Base-by-base conservation (phyloP, 345 rosid species). In the Gossypium longicalyx region DNA sequence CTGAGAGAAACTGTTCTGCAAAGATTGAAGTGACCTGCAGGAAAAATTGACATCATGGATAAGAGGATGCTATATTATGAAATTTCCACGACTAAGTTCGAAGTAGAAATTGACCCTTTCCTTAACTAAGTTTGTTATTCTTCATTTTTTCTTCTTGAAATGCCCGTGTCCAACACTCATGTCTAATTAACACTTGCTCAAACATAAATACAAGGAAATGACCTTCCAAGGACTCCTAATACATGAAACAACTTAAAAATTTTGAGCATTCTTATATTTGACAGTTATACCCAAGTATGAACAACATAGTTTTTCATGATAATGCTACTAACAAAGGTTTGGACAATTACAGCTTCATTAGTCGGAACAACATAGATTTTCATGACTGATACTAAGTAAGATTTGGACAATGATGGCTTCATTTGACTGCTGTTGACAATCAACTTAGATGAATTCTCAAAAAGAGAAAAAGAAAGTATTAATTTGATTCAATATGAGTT, bases 1-100 rank as follows among this genome's bases (percentile, higher is more conserved):
- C 51, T 34, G 48, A 17, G 23, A n/a, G 11, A n/a, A 64, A n/a
- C 25, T 64, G 69, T 41, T 38, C 48, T 17, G 15, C 51, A 64
- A 64, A 64, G 25, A 64, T 41, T 64, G 25, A 64, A 64, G 69
- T 23, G 19, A 10, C 27, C 69, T 64, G 69, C 69, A 64, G 0
- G 19, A 10, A 64, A 41, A 41, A 38, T 41, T 1, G 49, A 41
- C 49, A 64, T n/a, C 69, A 64, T 3, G 69, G 5, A 64, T 64
- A 17, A 41, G 25, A n/a, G 20, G 49, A 41, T 64, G 8, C 2
- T 34, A 34, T 34, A 34, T 34, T 1, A 6, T 2, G 0, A 61
- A 27, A 61, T 61, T 29, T 61, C 45, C 41, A 34, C 41, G 1
- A 34, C 41, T 34, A 34, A 34, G 41, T 34, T 34, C 41, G 1